Conservation (phyloP, 306 rosid genomes). For the Macrotyloma uniflorum region DNA sequence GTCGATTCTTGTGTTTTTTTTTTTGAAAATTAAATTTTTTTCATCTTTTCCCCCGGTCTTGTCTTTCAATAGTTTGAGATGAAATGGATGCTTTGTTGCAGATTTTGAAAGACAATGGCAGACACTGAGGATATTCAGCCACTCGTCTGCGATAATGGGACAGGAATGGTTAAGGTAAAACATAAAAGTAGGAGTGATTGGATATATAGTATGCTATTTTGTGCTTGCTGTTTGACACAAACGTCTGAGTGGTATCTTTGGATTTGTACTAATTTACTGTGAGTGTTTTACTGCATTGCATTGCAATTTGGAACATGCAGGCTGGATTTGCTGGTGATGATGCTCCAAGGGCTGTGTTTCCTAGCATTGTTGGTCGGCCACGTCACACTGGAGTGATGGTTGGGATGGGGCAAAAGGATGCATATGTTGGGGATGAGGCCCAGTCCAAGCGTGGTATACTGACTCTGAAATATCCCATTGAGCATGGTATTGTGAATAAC, state of each 20-base stretch:
- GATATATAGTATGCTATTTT: not conserved
- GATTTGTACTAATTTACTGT: not conserved
- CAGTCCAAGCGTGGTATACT: slow-evolving; percentile 89
- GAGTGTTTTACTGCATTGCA: slow-evolving; percentile 14
- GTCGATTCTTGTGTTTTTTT: not conserved
- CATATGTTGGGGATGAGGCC: slow-evolving; percentile 95
- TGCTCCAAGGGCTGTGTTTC: slow-evolving; percentile 97
- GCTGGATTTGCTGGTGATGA: slow-evolving; percentile 98
- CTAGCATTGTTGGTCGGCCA: slow-evolving; percentile 95
- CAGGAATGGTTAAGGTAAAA: slow-evolving; percentile 90
- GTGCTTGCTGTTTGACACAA: not conserved
- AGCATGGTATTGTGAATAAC: slow-evolving; percentile 88
- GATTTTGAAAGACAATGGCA: slow-evolving; percentile 62
- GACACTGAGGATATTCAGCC: slow-evolving; percentile 90
- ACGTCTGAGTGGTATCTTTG: not conserved
- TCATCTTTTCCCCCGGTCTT: not conserved
- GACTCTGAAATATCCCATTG: slow-evolving; percentile 85
- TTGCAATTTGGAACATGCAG: slow-evolving; percentile 40
- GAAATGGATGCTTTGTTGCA: slow-evolving; percentile 24
- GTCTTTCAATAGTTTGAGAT: not conserved
- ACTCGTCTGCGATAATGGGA: slow-evolving; percentile 90
- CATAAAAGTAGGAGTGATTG: not conserved
- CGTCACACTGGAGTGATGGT: slow-evolving; percentile 98
- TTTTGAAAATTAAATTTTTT: not conserved
- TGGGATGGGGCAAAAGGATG: slow-evolving; percentile 95